Base-by-base conservation (phyloP, 1,139 yeast species). In the Yamadazyma blattariae region DNA sequence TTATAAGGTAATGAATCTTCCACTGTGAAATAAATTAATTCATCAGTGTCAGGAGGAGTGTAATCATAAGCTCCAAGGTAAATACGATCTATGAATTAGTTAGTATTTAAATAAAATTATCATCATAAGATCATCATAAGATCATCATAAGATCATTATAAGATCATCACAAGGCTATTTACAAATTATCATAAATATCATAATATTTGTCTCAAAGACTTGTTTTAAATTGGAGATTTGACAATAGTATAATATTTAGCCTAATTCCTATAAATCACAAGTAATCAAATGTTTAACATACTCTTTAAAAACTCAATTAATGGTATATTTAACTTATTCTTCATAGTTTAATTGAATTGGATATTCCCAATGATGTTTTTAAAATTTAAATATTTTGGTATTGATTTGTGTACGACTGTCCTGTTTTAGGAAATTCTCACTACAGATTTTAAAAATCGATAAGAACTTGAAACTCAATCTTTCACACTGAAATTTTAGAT, bases 1-100 rank as follows among this genome's bases (percentile, higher is more conserved):
- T 92, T 92, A 59, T 92, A 92, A 5, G 95, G 94, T 34, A 92
- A 73, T 1, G 90, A 80, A 49, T 90, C 95, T 54, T 92, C 98
- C 3, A 92, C 86, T 0, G 97, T 88, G 63, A 92, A 90, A 59
- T 84, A 86, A 1, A 87, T 95, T 30, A 82, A 65, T 29, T 82
- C 83, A 17, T 72, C 76, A 0, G 92, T 83, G 54, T 87, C 95
- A 36, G 70, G 68, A 1, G 98, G 98, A 8, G 79, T 65, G 42
- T 74, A 65, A 56, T 89, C 96, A 55, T 79, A 89, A 6, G 96
- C 95, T 11, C 96, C 97, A 8, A 92, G 77, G 54, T 92, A 92
- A 29, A 90, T 84, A 38, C 96, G 82, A 50, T 86, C 92, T 77
- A 51, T 18, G n/a, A 21, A 16, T 9, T 10, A 20, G 61, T 54